Evolutionary conservation across 75 land plant species (phyloP), one percentile per base, ranked within the genome.

Genomic region (Adiantum capillusveneris): DNA sequence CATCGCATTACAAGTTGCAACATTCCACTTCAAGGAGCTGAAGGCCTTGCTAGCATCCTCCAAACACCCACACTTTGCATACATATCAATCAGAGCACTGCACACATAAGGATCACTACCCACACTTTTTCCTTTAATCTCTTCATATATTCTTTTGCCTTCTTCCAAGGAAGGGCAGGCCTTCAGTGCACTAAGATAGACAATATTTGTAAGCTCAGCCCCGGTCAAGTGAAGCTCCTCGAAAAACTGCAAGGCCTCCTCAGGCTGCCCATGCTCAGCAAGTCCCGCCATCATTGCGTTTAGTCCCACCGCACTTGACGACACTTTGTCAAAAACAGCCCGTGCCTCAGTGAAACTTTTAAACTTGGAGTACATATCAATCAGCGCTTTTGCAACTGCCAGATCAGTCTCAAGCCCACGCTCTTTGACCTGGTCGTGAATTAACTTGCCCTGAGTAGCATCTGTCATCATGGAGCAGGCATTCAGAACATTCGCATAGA

Each of bases 51-150:
- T 34, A 25, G 65, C 53, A 31, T 63, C 62, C 21, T 48, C 59
- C 12, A 63, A 44, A 19, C 30, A 26, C 36, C 74, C 69, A 58
- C 59, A 70, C 60, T 70, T 70, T 54, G 69, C 55, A 46, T 73
- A 77, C 76, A 77, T 73, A 37, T 73, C 72, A n/a, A 77, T 68
- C 44, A 77, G 76, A 6, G 72, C 76, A 44, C 58, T 73, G 25
- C 58, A 62, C 0, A 73, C 80, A 24, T 65, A 56, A n/a, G 68
- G 41, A 64, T 73, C 67, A 43, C 19, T 51, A 0, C 29, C 31
- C 22, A 73, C 67, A 13, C 49, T 58, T 2, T 58, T 57, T 26
- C 31, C 70, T 49, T 49, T 51, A 0, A 65, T 55, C 12, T 64
- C 18, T 9, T 46, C 64, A 57, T 79, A 79, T 29, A 79, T 25